phyloP scores from a whole-genome alignment of 176 grass and related monocot species.

The Ensete ventricosum region DNA sequence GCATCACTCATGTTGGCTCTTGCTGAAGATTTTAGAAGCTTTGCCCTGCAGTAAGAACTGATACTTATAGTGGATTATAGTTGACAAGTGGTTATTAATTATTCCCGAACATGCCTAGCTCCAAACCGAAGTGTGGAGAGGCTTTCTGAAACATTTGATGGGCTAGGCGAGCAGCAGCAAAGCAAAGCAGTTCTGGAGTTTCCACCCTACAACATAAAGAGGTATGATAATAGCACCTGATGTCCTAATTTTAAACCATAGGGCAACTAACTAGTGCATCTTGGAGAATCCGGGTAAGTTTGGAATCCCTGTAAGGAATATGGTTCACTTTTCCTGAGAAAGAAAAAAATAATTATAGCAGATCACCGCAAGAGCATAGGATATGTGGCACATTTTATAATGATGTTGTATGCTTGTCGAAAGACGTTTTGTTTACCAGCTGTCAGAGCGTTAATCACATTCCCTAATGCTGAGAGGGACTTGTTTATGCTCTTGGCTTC shows the following conservation, averaged over 20 bases:
- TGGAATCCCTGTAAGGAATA: conserved; percentile 77
- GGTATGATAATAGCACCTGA: conserved; percentile 9
- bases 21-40: conserved; percentile 49
- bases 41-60: conserved; percentile 37
- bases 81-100: conserved; percentile 1
- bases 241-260: conserved; percentile 3
- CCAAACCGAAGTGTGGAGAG: conserved; percentile 82
- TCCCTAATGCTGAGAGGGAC: conserved; percentile 76
- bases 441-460: conserved; percentile 90
- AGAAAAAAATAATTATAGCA: conserved; percentile 15
- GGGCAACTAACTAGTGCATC: conserved; percentile 68
- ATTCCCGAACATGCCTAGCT: conserved; percentile 46
- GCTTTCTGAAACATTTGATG: conserved; percentile 60
- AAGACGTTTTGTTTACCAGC: conserved; percentile 34
- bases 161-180: conserved; percentile 85
- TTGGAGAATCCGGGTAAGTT: conserved; percentile 91
- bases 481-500: conserved; percentile 93
- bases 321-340: conserved; percentile 68
- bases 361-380: conserved; percentile 7
- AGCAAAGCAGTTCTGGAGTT: conserved; percentile 71
- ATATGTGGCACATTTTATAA: background rate
- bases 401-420: background rate
- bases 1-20: conserved; percentile 23
- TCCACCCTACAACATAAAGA: conserved; percentile 52
- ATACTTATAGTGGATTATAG: background rate